Conservation (phyloP, 2,329 filamentous ascomycete genomes). For the Scedosporium aurantiacum region DNA sequence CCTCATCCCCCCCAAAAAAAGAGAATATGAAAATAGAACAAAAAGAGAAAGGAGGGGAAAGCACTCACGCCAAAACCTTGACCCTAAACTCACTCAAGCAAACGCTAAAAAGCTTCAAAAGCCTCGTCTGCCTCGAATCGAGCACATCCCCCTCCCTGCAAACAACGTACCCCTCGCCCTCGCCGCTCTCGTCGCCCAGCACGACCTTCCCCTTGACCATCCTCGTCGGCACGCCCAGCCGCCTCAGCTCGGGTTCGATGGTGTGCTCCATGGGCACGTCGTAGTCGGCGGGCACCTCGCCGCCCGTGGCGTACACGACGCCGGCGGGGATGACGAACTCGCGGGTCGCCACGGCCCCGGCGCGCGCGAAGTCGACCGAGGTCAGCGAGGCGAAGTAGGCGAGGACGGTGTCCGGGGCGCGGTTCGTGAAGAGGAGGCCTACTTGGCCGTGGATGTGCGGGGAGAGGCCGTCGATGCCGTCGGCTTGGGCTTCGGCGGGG, state of each 20-base stretch:
- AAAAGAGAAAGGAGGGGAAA: neutral
- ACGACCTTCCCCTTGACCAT: conserved; percentile 82
- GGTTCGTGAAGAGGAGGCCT: conserved; percentile 83
- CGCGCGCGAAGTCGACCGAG: conserved; percentile 82
- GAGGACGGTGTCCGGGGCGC: conserved; percentile 53
- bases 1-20: neutral
- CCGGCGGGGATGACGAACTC: conserved; percentile 74
- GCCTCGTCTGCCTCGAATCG: conserved; percentile 82
- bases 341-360: conserved; percentile 64
- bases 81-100: conserved; percentile 86
- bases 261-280: conserved; percentile 82
- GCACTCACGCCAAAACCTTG: conserved; percentile 57
- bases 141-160: conserved; percentile 77
- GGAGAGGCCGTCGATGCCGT: conserved; percentile 61
- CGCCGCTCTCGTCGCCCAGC: conserved; percentile 47
- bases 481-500: conserved; percentile 67
- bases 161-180: conserved; percentile 54
- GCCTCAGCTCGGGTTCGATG: conserved; percentile 80
- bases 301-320: conserved; percentile 68
- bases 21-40: neutral
- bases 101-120: conserved; percentile 89
- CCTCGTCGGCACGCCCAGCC: conserved; percentile 79
- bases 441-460: conserved; percentile 69
- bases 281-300: conserved; percentile 67
- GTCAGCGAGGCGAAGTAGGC: conserved; percentile 62